Conservation (phyloP, 1,284 basidiomycete genomes). For the Cryptococcus hybrid region DNA sequence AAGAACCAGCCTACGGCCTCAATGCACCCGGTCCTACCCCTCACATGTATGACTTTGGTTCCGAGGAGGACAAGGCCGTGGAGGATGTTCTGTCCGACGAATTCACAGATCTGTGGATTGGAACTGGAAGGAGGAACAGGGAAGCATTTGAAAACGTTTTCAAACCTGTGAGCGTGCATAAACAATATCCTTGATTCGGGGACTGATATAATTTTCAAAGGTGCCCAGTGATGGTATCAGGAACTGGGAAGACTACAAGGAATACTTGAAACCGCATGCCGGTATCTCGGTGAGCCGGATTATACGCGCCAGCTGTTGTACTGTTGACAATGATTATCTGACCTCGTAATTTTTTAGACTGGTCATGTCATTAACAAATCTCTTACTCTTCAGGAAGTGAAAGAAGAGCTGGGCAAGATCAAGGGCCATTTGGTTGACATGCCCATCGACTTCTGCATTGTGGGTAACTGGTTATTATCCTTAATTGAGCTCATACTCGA, state of each 20-base stretch:
- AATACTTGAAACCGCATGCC: constrained; percentile 49
- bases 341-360: constrained; percentile 56
- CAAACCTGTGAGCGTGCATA: constrained; percentile 24
- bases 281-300: constrained; percentile 24
- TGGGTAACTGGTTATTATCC: constrained; percentile 14
- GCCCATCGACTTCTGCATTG: constrained; percentile 49
- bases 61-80: constrained; percentile 64
- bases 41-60: constrained; percentile 64
- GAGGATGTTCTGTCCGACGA: constrained; percentile 72
- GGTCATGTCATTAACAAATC: constrained; percentile 73
- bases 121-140: constrained; percentile 73
- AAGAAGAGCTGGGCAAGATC: constrained; percentile 68
- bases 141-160: constrained; percentile 60
- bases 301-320: not conserved
- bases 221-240: constrained; percentile 78
- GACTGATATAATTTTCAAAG: not conserved
- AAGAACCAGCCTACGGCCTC: constrained; percentile 55
- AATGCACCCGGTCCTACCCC: constrained; percentile 76
- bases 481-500: not conserved
- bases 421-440: constrained; percentile 54
- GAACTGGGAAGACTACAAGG: constrained; percentile 73
- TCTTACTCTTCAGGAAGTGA: constrained; percentile 64
- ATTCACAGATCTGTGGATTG: constrained; percentile 63
- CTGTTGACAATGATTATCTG: constrained; percentile 1
- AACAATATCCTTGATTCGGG: not conserved